Conservation (phyloP, 169 alveolate species). For the Eimeria falciformis region DNA sequence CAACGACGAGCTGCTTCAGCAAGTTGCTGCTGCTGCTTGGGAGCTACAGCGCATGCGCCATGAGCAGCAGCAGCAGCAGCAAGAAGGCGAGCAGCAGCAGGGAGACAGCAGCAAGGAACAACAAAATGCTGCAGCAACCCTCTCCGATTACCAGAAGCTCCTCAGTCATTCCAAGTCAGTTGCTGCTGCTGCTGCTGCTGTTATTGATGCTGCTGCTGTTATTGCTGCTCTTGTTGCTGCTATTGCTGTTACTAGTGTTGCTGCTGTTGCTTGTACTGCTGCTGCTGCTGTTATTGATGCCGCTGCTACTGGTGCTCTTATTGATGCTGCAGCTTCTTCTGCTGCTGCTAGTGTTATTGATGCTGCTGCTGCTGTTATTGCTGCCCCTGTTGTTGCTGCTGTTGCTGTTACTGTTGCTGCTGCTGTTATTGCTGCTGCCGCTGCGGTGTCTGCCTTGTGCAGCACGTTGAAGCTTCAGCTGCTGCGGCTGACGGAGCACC, state of each 20-base stretch:
- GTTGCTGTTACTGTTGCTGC: not conserved
- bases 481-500: slow-evolving; percentile 73
- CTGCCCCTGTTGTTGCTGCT: slow-evolving; percentile 1
- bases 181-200: not conserved
- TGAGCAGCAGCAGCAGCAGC: slow-evolving; percentile 8
- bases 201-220: not conserved
- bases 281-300: slow-evolving; percentile 1
- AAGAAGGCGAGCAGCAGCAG: slow-evolving; percentile 13
- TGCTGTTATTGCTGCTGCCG: slow-evolving; percentile 3
- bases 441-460: slow-evolving; percentile 1
- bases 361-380: slow-evolving; percentile 1
- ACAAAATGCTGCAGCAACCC: slow-evolving; percentile 20
- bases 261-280: not conserved
- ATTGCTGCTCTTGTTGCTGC: not conserved
- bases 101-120: not conserved
- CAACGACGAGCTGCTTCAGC: slow-evolving; percentile 72
- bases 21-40: slow-evolving; percentile 68
- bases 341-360: slow-evolving; percentile 14
- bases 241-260: not conserved
- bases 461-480: slow-evolving; percentile 72
- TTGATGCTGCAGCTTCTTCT: not conserved
- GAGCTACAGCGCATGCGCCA: slow-evolving; percentile 52
- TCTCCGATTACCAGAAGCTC: slow-evolving; percentile 24
- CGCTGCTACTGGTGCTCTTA: not conserved
- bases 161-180: slow-evolving; percentile 2